These are phyloP conservation scores for Lomentospora prolificans DNA, from an alignment of 2,329 filamentous ascomycete genomes.

Conservation along the genomic window DNA sequence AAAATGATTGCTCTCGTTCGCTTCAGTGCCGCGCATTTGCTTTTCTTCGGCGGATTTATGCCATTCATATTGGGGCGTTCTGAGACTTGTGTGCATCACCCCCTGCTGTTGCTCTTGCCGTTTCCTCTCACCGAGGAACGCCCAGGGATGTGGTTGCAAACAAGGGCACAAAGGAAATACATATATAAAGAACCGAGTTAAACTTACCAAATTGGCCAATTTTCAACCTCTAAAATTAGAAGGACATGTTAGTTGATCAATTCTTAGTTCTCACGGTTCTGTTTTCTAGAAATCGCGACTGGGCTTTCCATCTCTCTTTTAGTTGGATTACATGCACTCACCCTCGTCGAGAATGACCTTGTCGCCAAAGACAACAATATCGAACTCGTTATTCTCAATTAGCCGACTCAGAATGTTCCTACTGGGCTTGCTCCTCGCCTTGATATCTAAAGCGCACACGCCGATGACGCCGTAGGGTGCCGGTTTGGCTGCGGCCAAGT, in stretches of 20 bases:
- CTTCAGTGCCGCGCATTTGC: neutral
- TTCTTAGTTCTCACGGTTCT: no score
- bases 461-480: constrained; percentile 65
- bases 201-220: constrained; percentile 78
- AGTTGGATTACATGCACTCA: constrained; percentile 26
- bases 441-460: constrained; percentile 89
- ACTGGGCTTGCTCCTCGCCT: constrained; percentile 93
- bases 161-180: constrained; percentile 1
- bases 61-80: neutral
- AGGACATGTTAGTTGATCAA: neutral
- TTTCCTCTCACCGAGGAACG: constrained; percentile 23
- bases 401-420: constrained; percentile 90
- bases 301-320: neutral
- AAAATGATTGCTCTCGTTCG: neutral
- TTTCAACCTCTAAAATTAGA: constrained; percentile 59
- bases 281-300: no score
- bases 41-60: neutral
- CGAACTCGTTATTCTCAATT: constrained; percentile 84
- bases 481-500: constrained; percentile 36
- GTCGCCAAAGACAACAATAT: constrained; percentile 95
- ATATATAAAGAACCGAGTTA: neutral
- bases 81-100: neutral
- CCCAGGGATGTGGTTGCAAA: constrained; percentile 1
- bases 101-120: constrained; percentile 20
- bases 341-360: constrained; percentile 96